Conservation (phyloP, 1,139 yeast genomes). For the Lodderomyces pseudojiufengensis region DNA sequence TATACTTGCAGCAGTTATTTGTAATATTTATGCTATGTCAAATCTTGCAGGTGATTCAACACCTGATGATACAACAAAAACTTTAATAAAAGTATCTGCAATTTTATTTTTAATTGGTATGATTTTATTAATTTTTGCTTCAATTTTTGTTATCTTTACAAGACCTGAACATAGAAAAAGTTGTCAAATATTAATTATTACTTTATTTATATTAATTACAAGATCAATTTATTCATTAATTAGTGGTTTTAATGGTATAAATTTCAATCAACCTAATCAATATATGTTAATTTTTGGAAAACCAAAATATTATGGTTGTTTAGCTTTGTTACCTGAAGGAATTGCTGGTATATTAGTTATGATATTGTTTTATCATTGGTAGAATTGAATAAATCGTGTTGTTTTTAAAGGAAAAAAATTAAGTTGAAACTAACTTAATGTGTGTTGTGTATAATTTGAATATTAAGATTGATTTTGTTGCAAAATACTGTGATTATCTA, state of each 20-base stretch:
- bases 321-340: constrained; percentile 11
- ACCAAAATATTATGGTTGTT: constrained; percentile 11
- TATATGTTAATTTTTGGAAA: constrained; percentile 14
- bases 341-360: constrained; percentile 8
- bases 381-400: no score
- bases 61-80: neutral
- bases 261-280: constrained; percentile 9
- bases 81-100: constrained; percentile 10
- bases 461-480: no score
- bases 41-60: neutral
- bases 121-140: constrained; percentile 7
- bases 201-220: constrained; percentile 10
- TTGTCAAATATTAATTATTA: constrained; percentile 8
- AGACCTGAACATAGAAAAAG: constrained; percentile 3
- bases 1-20: constrained; percentile 10
- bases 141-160: constrained; percentile 3
- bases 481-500: no score
- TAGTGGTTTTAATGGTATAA: constrained; percentile 12
- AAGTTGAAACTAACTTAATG: no score
- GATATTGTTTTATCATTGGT: constrained; percentile 9
- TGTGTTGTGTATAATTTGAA: no score
- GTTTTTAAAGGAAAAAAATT: no score
- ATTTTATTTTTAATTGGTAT: constrained; percentile 11
- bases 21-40: constrained; percentile 10
- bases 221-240: constrained; percentile 13